phyloP scores from a whole-genome alignment of 2,329 filamentous ascomycete genomes.

The Fusarium odoratissimum region DNA sequence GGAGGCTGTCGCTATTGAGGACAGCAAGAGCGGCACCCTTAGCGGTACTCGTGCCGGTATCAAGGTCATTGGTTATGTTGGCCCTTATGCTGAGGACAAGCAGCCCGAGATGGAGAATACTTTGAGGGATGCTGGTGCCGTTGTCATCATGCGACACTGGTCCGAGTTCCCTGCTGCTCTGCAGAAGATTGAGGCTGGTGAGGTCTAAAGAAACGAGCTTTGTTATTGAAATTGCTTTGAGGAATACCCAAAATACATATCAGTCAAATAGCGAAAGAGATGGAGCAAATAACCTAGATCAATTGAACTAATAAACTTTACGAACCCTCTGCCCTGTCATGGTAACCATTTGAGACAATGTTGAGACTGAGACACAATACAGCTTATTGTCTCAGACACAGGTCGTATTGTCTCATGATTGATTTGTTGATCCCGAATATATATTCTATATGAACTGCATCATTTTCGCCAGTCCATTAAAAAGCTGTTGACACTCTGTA shows the following conservation, averaged over 20 bases:
- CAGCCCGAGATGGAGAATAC: slow-evolving; percentile 73
- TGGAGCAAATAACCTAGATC: slow-evolving; percentile 13
- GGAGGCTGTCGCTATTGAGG: slow-evolving; percentile 86
- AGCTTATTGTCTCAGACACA: neutral
- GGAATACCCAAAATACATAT: slow-evolving; percentile 34
- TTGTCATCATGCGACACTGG: slow-evolving; percentile 71
- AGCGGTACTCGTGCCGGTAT: slow-evolving; percentile 81
- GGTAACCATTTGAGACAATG: neutral
- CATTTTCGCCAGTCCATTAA: slow-evolving; percentile 71
- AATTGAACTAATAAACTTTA: slow-evolving; percentile 26
- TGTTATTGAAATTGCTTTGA: slow-evolving; percentile 32
- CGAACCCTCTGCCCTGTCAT: neutral
- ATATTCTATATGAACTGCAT: neutral
- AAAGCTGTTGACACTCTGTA: slow-evolving; percentile 93
- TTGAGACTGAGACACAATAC: neutral
- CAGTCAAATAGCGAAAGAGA: slow-evolving; percentile 22
- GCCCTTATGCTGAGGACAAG: slow-evolving; percentile 74
- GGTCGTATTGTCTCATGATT: neutral
- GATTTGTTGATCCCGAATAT: neutral
- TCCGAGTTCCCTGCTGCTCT: slow-evolving; percentile 63
- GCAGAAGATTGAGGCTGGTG: slow-evolving; percentile 59
- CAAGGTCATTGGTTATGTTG: slow-evolving; percentile 85
- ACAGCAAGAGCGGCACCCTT: slow-evolving; percentile 86
- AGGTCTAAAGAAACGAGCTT: slow-evolving; percentile 41
- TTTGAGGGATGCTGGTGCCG: slow-evolving; percentile 70